Base-by-base conservation (phyloP, 768 basidiomycete genomes). In the Rhizopogon sp. region DNA sequence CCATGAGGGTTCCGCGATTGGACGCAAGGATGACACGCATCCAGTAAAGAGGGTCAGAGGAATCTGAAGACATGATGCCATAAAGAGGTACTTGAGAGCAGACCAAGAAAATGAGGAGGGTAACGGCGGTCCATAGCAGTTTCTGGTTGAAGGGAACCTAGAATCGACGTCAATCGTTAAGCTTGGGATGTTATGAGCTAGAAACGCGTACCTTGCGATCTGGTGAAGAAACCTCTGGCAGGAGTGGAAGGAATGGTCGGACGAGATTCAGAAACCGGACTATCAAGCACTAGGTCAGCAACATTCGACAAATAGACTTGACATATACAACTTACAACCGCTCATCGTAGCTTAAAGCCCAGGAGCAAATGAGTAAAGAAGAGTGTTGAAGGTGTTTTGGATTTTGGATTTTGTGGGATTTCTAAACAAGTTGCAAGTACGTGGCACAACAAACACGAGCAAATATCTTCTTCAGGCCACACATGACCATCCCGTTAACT, bases 41-140 rank as follows among this genome's bases (percentile, higher is more conserved):
- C 97, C 96, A 98, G 78, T 97, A 98, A 42, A 99, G 85, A 13
- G 97, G 97, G 76, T 99, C 96, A 53, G 93, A 93, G 62, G 94
- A 97, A 80, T 99, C 96, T 56, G 94, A 97, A 29, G 93, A 97
- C 87, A 98, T 96, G 84, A 99, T 98, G 59, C 97, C 97, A 73
- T 98, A 99, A 45, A 99, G 81, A 6, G 97, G 97, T 33, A 98
- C 96, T 76, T 98, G 97, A 28, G 95, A 98, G 81, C 96, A 98
- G 60, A 98, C 96, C 67, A 99, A 76, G 90, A 98, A 98, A 73
- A 99, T 98, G 74, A 98, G 88, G 66, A 99, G 93, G 3, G 96
- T 98, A 31, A 98, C 93, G 54, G 96, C 93, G 7, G 96, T 99
- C 96, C 95, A 98, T 87, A 95, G 76, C 59, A 96, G 83, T 74